phyloP scores from a whole-genome alignment of 2,329 filamentous ascomycete species.

The Cercospora zeae-maydis region DNA sequence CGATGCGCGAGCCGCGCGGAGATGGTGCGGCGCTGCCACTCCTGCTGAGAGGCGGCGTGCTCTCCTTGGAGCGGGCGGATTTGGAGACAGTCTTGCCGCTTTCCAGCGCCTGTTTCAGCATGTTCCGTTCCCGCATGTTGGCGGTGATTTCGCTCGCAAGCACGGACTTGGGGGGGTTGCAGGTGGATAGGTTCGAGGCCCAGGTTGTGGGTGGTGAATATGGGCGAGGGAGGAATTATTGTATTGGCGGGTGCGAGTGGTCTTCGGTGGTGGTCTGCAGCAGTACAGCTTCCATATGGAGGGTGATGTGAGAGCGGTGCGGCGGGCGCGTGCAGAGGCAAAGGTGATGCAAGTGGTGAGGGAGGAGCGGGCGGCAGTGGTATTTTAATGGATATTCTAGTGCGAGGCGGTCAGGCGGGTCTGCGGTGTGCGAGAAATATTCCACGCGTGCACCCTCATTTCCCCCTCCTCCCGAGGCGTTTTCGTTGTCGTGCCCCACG shows the following conservation, averaged over 20 bases:
- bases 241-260: constrained; percentile 24
- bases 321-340: not conserved
- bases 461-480: not conserved
- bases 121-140: constrained; percentile 27
- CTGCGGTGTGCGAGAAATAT: not conserved
- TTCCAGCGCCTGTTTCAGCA: constrained; percentile 65
- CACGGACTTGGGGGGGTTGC: not conserved
- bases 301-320: not conserved
- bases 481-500: not conserved
- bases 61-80: constrained; percentile 59
- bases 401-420: not conserved
- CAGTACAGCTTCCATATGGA: constrained; percentile 9
- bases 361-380: not conserved
- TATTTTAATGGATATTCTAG: not conserved
- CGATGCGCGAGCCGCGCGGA: constrained; percentile 56
- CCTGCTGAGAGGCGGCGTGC: constrained; percentile 57
- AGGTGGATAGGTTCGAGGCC: not conserved
- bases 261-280: constrained; percentile 5
- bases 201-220: not conserved
- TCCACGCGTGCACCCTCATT: not conserved
- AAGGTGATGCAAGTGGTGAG: not conserved
- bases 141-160: not conserved
- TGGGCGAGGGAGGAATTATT: constrained; percentile 10
- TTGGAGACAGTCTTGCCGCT: constrained; percentile 69
- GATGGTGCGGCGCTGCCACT: constrained; percentile 56